Conservation (phyloP, 1,284 basidiomycete genomes). For the Chiua sp. region DNA sequence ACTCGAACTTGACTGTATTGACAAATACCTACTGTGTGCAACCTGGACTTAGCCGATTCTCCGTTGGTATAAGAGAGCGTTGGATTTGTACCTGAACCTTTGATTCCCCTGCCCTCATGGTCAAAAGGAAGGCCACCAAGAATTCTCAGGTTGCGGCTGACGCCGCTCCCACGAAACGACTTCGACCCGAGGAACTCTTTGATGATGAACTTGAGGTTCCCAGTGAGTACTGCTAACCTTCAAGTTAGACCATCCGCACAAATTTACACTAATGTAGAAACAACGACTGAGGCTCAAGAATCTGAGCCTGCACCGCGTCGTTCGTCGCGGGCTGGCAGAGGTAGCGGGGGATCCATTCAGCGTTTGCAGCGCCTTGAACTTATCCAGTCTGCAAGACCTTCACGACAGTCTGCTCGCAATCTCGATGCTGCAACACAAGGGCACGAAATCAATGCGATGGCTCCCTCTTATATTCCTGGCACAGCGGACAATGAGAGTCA, state of each 20-base stretch:
- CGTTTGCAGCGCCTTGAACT: not conserved
- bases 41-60: no score
- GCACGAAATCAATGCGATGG: not conserved
- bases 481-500: not conserved
- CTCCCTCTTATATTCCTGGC: not conserved
- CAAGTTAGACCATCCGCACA: no score
- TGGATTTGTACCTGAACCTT: no score
- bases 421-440: not conserved
- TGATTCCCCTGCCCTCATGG: no score
- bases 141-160: no score
- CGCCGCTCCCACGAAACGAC: no score
- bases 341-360: not conserved
- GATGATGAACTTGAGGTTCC: not conserved
- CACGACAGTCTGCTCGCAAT: not conserved
- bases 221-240: no score
- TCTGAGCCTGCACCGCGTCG: not conserved
- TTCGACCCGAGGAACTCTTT: slow-evolving; percentile 5
- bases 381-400: not conserved
- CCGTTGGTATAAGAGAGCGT: no score
- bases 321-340: not conserved
- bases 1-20: no score
- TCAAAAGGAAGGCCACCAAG: no score
- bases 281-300: no score
- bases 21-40: no score
- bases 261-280: not conserved